Conservation (phyloP, 1,284 basidiomycete species). For the Moesziomyces parantarcticus region DNA sequence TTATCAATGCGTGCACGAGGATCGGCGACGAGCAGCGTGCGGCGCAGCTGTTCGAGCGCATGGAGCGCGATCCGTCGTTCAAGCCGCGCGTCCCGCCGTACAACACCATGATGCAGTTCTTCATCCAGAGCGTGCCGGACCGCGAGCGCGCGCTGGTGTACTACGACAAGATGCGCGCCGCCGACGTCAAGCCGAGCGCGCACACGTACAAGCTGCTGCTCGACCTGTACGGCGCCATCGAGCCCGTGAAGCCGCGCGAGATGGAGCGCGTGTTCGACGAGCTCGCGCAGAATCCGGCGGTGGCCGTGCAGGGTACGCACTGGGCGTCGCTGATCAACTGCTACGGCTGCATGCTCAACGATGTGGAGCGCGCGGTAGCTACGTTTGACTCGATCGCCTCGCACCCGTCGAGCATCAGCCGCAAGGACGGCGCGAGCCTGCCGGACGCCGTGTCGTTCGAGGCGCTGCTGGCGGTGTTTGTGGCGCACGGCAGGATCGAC, state of each 20-base stretch:
- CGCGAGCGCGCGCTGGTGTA: slow-evolving; percentile 74
- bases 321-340: slow-evolving; percentile 93
- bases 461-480: slow-evolving; percentile 86
- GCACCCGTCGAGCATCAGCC: slow-evolving; percentile 68
- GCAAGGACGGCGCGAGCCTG: slow-evolving; percentile 64
- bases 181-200: slow-evolving; percentile 72
- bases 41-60: slow-evolving; percentile 85
- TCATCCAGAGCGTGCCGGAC: slow-evolving; percentile 87
- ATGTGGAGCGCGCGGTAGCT: slow-evolving; percentile 80
- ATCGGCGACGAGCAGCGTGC: slow-evolving; percentile 89
- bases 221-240: slow-evolving; percentile 87
- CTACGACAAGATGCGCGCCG: slow-evolving; percentile 77
- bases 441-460: slow-evolving; percentile 91
- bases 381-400: slow-evolving; percentile 80
- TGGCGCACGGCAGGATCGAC: slow-evolving; percentile 81
- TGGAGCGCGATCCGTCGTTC: slow-evolving; percentile 80
- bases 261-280: slow-evolving; percentile 81
- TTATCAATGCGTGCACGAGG: slow-evolving; percentile 82
- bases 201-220: slow-evolving; percentile 76
- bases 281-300: slow-evolving; percentile 72
- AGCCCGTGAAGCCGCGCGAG: slow-evolving; percentile 77
- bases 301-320: slow-evolving; percentile 83
- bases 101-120: slow-evolving; percentile 99
- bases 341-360: slow-evolving; percentile 82
- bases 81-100: slow-evolving; percentile 89